Conservation (phyloP, 164 flowering plant species). For the Cinnamomum micranthum region DNA sequence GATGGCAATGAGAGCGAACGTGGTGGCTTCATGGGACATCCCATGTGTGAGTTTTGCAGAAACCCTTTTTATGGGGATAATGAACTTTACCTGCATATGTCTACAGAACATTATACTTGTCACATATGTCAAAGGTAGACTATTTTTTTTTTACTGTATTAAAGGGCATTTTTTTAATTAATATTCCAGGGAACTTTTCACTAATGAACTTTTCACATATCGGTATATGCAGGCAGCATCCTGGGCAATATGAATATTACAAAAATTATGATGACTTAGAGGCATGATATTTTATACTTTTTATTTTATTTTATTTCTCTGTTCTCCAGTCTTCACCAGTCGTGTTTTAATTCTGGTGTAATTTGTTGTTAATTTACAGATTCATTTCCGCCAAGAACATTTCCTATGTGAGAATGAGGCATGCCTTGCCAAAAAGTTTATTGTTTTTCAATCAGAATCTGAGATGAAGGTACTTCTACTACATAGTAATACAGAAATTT, state of each 20-base stretch:
- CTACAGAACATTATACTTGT: conserved; percentile 88
- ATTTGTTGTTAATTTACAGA: conserved; percentile 35
- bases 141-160: background rate
- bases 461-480: conserved; percentile 70
- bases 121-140: conserved; percentile 88
- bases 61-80: conserved; percentile 91
- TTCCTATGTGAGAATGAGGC: conserved; percentile 88
- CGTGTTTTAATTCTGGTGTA: background rate
- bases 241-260: conserved; percentile 87
- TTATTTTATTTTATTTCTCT: background rate
- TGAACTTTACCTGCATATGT: conserved; percentile 86
- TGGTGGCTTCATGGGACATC: conserved; percentile 94
- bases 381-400: conserved; percentile 82
- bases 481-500: background rate
- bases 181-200: background rate
- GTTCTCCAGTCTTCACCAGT: background rate
- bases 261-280: conserved; percentile 90
- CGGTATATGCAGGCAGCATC: conserved; percentile 65
- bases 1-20: conserved; percentile 94
- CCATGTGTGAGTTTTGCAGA: conserved; percentile 81
- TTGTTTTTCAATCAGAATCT: conserved; percentile 74
- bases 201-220: background rate
- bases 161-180: background rate
- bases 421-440: conserved; percentile 82
- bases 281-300: conserved; percentile 30